phyloP scores from a whole-genome alignment of 2,329 filamentous ascomycete genomes.

The Aspergillus oerlinghausenensis region DNA sequence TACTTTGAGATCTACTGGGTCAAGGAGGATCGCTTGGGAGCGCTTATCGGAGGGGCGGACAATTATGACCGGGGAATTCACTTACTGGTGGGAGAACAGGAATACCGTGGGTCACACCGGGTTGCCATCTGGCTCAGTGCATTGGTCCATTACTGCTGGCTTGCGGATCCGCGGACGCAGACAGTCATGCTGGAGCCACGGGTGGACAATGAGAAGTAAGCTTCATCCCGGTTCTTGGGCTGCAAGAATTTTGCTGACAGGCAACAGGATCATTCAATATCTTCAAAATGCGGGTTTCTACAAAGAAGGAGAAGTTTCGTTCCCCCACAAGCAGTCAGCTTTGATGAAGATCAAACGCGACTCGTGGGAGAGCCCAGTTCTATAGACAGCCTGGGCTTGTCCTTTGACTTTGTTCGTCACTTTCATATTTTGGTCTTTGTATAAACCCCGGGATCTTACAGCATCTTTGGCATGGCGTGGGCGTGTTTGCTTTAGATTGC shows the following conservation, averaged over 20 bases:
- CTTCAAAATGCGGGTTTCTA: constrained; percentile 73
- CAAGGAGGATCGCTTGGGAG: constrained; percentile 79
- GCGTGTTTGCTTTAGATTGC: not conserved
- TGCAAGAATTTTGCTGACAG: not conserved
- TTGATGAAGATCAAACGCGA: constrained; percentile 76
- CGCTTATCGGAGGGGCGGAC: constrained; percentile 59
- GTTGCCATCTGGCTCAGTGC: constrained; percentile 79
- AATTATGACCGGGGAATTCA: constrained; percentile 90
- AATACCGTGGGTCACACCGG: constrained; percentile 72
- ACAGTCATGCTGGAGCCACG: constrained; percentile 82
- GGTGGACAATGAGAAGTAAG: constrained; percentile 83
- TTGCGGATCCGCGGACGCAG: constrained; percentile 74
- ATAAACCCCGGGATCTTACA: not conserved
- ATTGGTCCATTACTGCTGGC: constrained; percentile 79
- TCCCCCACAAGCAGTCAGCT: constrained; percentile 90
- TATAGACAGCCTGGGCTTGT: constrained; percentile 35
- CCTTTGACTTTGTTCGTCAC: not conserved
- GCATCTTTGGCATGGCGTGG: not conserved
- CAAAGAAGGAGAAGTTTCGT: constrained; percentile 78
- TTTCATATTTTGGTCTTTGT: not conserved
- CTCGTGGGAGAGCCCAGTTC: constrained; percentile 66
- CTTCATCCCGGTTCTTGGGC: constrained; percentile 10
- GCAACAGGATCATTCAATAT: constrained; percentile 61
- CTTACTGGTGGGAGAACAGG: constrained; percentile 84
- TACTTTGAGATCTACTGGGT: constrained; percentile 99